Conservation (phyloP, 495 filamentous ascomycete species). For the Annulohypoxylon stygium region DNA sequence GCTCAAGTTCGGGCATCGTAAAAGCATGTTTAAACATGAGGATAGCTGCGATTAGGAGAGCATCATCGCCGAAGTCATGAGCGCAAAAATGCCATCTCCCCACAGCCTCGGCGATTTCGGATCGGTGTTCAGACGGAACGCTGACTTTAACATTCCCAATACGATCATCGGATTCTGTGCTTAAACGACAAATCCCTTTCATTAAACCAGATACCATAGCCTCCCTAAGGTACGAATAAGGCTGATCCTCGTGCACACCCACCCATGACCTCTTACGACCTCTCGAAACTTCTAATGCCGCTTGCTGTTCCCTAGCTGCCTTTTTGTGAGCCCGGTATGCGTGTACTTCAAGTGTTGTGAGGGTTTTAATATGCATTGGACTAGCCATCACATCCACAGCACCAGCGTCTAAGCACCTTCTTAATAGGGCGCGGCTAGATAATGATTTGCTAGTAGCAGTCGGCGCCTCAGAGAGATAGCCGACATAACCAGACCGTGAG, state of each 20-base stretch:
- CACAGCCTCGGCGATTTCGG: slow-evolving; percentile 75
- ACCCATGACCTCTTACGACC: slow-evolving; percentile 92
- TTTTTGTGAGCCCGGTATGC: slow-evolving; percentile 84
- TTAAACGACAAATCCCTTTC: slow-evolving; percentile 85
- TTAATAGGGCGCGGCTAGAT: slow-evolving; percentile 61
- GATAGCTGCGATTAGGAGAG: slow-evolving; percentile 81
- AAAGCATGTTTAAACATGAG: slow-evolving; percentile 92
- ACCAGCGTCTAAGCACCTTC: slow-evolving; percentile 83
- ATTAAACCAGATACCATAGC: slow-evolving; percentile 90
- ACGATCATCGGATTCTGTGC: slow-evolving; percentile 61
- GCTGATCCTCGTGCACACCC: slow-evolving; percentile 84
- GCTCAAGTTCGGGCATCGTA: slow-evolving; percentile 80
- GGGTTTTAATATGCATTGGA: slow-evolving; percentile 76
- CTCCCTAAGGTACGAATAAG: slow-evolving; percentile 90
- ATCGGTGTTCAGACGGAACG: slow-evolving; percentile 68
- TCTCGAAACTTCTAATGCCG: slow-evolving; percentile 73
- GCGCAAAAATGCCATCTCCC: slow-evolving; percentile 89
- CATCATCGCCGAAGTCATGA: slow-evolving; percentile 89
- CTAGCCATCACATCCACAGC: slow-evolving; percentile 86
- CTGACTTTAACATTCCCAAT: slow-evolving; percentile 59
- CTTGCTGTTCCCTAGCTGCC: slow-evolving; percentile 74
- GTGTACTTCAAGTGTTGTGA: slow-evolving; percentile 81
- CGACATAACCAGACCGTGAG: slow-evolving; percentile 36
- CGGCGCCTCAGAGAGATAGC: slow-evolving; percentile 30
- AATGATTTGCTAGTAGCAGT: slow-evolving; percentile 48